These are phyloP conservation scores for Ophiostoma montium DNA, from an alignment of 2,329 filamentous ascomycete species.

Conservation along the genomic window DNA sequence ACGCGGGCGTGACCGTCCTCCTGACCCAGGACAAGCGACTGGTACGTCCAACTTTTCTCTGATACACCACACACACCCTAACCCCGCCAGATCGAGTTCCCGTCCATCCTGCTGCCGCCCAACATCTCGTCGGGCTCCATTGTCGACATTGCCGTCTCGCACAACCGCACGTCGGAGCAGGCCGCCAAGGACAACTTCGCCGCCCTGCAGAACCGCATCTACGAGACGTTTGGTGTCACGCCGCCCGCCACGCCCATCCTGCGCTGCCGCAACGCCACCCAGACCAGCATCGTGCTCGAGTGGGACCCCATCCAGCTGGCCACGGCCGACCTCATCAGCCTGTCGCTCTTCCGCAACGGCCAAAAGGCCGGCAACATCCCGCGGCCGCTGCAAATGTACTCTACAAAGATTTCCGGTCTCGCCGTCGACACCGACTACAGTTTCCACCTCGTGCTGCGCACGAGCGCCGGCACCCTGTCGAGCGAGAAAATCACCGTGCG, in stretches of 20 bases:
- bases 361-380: slow-evolving; percentile 95
- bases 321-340: slow-evolving; percentile 77
- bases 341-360: slow-evolving; percentile 88
- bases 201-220: slow-evolving; percentile 78
- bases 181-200: slow-evolving; percentile 64
- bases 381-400: slow-evolving; percentile 70
- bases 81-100: slow-evolving; percentile 82
- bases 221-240: slow-evolving; percentile 67
- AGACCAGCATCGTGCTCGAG: slow-evolving; percentile 95
- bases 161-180: slow-evolving; percentile 68
- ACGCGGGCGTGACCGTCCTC: slow-evolving; percentile 93
- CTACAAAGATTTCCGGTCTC: slow-evolving; percentile 91
- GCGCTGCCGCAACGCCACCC: slow-evolving; percentile 89
- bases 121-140: slow-evolving; percentile 95
- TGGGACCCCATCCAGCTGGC: slow-evolving; percentile 93
- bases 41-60: slow-evolving; percentile 37
- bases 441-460: slow-evolving; percentile 85
- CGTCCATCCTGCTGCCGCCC: slow-evolving; percentile 86
- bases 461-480: slow-evolving; percentile 72
- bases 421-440: slow-evolving; percentile 94
- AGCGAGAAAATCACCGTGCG: slow-evolving; percentile 74
- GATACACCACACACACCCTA: slow-evolving; percentile 5
- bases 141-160: slow-evolving; percentile 89
- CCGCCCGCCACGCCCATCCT: slow-evolving; percentile 66
- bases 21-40: slow-evolving; percentile 93